phyloP scores from a whole-genome alignment of 1,284 basidiomycete genomes.

The Heliocybe sulcata region DNA sequence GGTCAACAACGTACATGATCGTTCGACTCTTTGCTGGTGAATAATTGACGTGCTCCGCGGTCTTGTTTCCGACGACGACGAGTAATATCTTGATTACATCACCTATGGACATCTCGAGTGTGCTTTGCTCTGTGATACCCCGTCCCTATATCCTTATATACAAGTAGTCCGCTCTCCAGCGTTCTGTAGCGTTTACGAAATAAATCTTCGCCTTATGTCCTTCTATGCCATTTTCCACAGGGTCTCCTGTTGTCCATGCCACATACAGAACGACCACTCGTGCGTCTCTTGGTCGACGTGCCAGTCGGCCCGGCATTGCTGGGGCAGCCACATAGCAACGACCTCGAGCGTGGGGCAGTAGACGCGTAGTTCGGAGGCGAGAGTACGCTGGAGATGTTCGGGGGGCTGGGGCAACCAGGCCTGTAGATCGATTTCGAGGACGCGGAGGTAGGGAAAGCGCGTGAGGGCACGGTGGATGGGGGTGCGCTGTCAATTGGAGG shows the following conservation, averaged over 20 bases:
- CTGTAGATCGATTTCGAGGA: neutral
- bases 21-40: slow-evolving; percentile 81
- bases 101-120: neutral
- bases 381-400: neutral
- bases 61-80: too few relatives aligned
- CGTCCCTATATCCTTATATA: neutral
- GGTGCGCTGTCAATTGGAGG: neutral
- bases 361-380: neutral
- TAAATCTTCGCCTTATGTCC: neutral
- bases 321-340: neutral
- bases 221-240: too few relatives aligned
- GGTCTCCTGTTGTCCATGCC: neutral
- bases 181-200: neutral
- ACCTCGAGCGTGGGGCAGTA: neutral
- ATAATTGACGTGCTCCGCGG: too few relatives aligned
- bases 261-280: neutral
- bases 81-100: neutral
- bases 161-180: neutral
- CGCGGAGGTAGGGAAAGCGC: neutral
- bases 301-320: neutral
- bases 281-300: neutral
- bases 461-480: neutral
- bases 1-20: slow-evolving; percentile 72
- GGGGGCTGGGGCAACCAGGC: neutral
- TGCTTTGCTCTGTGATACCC: neutral